These are phyloP conservation scores for Chlamydomonas asymmetrica DNA, from an alignment of 139 green algal genomes.

Conservation along the genomic window DNA sequence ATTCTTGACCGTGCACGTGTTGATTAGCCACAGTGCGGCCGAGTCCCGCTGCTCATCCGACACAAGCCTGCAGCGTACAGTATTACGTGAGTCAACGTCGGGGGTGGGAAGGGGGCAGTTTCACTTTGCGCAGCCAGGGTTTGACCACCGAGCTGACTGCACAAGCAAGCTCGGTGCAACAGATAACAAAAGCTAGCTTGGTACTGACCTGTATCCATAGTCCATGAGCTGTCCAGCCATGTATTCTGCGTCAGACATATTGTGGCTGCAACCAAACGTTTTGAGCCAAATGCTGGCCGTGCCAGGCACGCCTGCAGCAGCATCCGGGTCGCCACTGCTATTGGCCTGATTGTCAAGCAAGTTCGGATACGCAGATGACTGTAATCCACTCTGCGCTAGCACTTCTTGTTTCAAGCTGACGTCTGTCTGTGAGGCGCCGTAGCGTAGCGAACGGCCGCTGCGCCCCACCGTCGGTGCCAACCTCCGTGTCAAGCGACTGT, in stretches of 20 bases:
- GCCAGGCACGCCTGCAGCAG: constrained; percentile 60
- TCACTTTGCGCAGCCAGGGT: not conserved
- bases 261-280: constrained; percentile 84
- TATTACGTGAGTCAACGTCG: not conserved
- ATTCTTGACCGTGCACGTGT: constrained; percentile 93
- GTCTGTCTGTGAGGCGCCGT: no score
- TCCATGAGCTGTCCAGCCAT: constrained; percentile 69
- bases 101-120: not conserved
- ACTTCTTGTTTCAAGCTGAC: no score
- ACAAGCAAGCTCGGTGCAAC: not conserved
- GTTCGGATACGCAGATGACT: no score
- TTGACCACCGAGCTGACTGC: not conserved
- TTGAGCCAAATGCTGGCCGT: constrained; percentile 72
- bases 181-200: not conserved
- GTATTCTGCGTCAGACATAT: constrained; percentile 81
- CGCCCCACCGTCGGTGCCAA: no score
- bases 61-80: constrained; percentile 49
- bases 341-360: no score
- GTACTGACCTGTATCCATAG: constrained; percentile 77
- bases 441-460: no score
- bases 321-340: no score
- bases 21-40: constrained; percentile 88
- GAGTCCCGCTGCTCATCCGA: constrained; percentile 48
- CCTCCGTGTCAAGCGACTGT: no score
- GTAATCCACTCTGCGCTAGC: no score